Evolutionary conservation across 2,329 filamentous ascomycete species (phyloP), one percentile per base, ranked within the genome.

Genomic region (Aureobasidium namibiae): DNA sequence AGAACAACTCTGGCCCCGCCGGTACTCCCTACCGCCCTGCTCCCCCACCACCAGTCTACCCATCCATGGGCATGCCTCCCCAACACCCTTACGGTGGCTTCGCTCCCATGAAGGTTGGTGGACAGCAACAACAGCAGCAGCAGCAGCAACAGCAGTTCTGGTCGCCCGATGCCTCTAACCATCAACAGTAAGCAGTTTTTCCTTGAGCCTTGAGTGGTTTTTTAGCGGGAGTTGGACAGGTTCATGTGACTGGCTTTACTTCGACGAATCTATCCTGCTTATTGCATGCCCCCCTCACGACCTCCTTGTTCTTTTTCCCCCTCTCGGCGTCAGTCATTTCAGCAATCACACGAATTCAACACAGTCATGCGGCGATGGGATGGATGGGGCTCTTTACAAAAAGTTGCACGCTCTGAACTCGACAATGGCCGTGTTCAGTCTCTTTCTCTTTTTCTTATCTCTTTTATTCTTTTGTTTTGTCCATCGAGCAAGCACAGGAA

Each of bases 1-100:
- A 99, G 82, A 99, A 97, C 85, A 99, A 99, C 82, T 97, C 92
- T 63, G 94, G 94, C 60, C 86, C 86, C 57, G 94, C 95, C 62
- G 94, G 94, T 65, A 97, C 94, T 66, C 94, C 94, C 61, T 97
- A 99, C 78, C 89, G 94, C 64, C 94, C 94, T 63, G 94, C 94
- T 53, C 94, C 94, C 62, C 86, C 87, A 44, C 87, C 86, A 67
- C 86, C 86, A 38, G 85, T 88, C 70, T 89, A 86, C 73, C 85
- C 84, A 59, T 80, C 81, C 63, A 87, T 87, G 83, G 84, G 83
- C 65, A 85, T 86, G 79, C 81, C 82, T 63, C 83, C 83, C 24
- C 75, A 79, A 66, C 79, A 86, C 72, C 81, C 81, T 61, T 86
- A 84, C 69, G 80, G 80, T 69, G 83, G 82, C 70, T 87, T 83